Conservation (phyloP, 1,284 basidiomycete species). For the Ceraceosorus bombacis region DNA sequence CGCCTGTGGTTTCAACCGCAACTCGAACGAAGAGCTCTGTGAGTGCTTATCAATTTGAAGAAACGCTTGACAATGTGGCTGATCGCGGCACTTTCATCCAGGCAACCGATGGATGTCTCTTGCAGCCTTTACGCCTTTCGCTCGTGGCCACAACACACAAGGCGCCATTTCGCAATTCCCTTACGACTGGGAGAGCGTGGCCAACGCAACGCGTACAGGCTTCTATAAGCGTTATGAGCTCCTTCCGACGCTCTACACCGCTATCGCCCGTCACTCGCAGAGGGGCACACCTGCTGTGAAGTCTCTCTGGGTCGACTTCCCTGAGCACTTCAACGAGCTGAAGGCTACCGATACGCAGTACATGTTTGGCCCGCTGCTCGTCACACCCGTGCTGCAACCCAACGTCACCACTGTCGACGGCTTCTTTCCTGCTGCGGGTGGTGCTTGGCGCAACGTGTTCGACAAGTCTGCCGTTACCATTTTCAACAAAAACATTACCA, state of each 20-base stretch:
- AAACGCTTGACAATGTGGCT: too few relatives aligned
- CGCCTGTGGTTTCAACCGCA: slow-evolving; percentile 48
- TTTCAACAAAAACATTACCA: slow-evolving; percentile 51
- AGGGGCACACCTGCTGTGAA: slow-evolving; percentile 23
- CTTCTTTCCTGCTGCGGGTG: slow-evolving; percentile 25
- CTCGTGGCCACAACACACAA: slow-evolving; percentile 26
- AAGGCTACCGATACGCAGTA: slow-evolving; percentile 26
- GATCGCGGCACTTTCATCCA: too few relatives aligned
- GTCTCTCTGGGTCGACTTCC: slow-evolving; percentile 32
- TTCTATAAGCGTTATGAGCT: slow-evolving; percentile 29
- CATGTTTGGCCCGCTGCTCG: slow-evolving; percentile 26
- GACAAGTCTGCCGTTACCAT: slow-evolving; percentile 55
- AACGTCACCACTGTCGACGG: slow-evolving; percentile 42
- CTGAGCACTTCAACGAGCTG: slow-evolving; percentile 22
- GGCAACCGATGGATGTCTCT: slow-evolving; percentile 8
- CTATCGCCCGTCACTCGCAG: slow-evolving; percentile 15
- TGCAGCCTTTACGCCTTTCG: slow-evolving; percentile 3
- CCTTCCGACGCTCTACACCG: slow-evolving; percentile 23
- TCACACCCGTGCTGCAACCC: slow-evolving; percentile 26
- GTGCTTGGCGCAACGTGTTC: slow-evolving; percentile 66
- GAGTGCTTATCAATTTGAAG: too few relatives aligned
- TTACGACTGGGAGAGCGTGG: slow-evolving; percentile 26
- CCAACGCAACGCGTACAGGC: slow-evolving; percentile 25
- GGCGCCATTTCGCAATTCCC: slow-evolving; percentile 31
- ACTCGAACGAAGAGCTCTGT: slow-evolving; percentile 59